Evolutionary conservation across 805 yeast species (phyloP), one percentile per base, ranked within the genome.

Genomic region (Saturnispora ahearnii): DNA sequence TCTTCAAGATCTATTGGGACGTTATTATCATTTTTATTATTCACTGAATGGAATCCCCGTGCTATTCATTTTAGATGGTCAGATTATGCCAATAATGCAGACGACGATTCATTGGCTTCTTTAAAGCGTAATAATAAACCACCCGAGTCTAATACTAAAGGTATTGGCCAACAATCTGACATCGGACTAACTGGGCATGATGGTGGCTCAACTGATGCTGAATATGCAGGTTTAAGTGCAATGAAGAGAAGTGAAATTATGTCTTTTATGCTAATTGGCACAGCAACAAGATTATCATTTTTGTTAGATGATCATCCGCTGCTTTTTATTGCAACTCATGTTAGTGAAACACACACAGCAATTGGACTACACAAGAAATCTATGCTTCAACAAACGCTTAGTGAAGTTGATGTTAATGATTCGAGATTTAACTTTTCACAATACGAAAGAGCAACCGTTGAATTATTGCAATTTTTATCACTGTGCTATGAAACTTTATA

Each of bases 11-110:
- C 93, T 0, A 77, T 89, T 3, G 96, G 96, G 1, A 87, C 96
- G 0, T 82, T 89, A 5, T 73, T 85, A 53, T 90, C 96, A 0
- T 87, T 90, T 60, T 66, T 90, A 45, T 69, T 90, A 15, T 83
- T 87, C 57, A 86, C 96, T 0, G 97, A 91, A 64, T 90, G 98
- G 98, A 88, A 89, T 58, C 96, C 96, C 3, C 71, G 96, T 48
- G 96, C 96, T 3, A 88, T 89, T 53, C 96, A 89, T 64, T 84
- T 89, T 83, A 69, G 88, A 55, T 79, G 91, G 86, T 68, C 81
- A 0, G 96, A 90, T 65, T 86, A 87, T 66, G 95, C 91, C 1
- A 83, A 84, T 57, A 65, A 69, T 45, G 72, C 77, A 0, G 82
- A 76, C 8, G 80, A 74, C 50, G 68, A 62, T 30, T 49, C 50